Conservation (phyloP, 2,329 filamentous ascomycete genomes). For the Elsinoe fawcettii region DNA sequence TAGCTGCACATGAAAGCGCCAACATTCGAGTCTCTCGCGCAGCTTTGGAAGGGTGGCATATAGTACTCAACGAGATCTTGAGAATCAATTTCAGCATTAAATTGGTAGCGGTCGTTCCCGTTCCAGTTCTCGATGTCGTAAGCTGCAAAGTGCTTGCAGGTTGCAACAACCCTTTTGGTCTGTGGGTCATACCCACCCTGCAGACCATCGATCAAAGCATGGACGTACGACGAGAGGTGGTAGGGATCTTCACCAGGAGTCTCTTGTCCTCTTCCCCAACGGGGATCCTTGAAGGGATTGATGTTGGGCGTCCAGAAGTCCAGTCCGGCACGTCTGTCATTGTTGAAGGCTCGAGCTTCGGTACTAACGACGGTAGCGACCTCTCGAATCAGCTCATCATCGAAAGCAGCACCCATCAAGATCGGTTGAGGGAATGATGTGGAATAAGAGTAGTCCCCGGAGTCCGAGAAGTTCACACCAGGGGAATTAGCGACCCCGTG, state of each 20-base stretch:
- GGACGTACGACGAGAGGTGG: slow-evolving; percentile 29
- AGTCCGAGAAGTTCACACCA: slow-evolving; percentile 48
- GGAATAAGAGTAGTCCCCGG: slow-evolving; percentile 49
- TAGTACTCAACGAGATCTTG: slow-evolving; percentile 64
- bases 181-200: slow-evolving; percentile 28
- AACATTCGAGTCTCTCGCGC: slow-evolving; percentile 38
- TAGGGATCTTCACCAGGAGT: slow-evolving; percentile 24
- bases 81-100: slow-evolving; percentile 48
- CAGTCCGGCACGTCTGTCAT: slow-evolving; percentile 47
- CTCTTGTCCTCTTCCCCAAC: slow-evolving; percentile 27
- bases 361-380: slow-evolving; percentile 51
- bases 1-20: slow-evolving; percentile 50
- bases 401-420: slow-evolving; percentile 54
- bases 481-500: slow-evolving; percentile 47
- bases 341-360: slow-evolving; percentile 59
- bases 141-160: slow-evolving; percentile 40
- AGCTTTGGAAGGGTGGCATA: slow-evolving; percentile 54
- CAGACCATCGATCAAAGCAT: slow-evolving; percentile 28
- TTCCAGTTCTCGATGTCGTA: slow-evolving; percentile 29
- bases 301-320: slow-evolving; percentile 62
- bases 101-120: slow-evolving; percentile 37
- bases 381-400: slow-evolving; percentile 52
- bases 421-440: slow-evolving; percentile 62
- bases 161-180: slow-evolving; percentile 36
- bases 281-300: slow-evolving; percentile 53